phyloP scores from a whole-genome alignment of 1,139 yeast species.

The Wickerhamomyces sp. region DNA sequence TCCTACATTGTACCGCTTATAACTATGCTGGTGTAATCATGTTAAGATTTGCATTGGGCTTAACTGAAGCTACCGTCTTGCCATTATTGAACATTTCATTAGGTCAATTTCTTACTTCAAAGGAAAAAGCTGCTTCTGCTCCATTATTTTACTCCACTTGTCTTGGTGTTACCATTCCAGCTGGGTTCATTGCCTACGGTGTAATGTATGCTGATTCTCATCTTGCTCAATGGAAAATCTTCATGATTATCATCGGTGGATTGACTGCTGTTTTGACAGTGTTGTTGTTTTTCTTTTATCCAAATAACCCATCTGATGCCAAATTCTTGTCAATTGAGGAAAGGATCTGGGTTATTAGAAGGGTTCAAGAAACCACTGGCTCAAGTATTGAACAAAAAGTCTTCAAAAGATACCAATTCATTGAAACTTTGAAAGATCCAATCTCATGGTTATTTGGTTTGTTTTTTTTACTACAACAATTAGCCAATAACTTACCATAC shows the following conservation, averaged over 20 bases:
- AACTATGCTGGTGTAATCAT: constrained; percentile 38
- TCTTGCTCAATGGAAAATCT: constrained; percentile 35
- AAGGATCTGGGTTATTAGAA: constrained; percentile 40
- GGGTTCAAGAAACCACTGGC: constrained; percentile 37
- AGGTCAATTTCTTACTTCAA: constrained; percentile 39
- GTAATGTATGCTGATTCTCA: constrained; percentile 28
- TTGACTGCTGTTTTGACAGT: constrained; percentile 32
- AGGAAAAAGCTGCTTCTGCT: constrained; percentile 37
- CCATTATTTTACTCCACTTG: constrained; percentile 44
- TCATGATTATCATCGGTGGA: constrained; percentile 40
- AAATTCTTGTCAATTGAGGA: constrained; percentile 35
- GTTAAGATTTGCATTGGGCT: constrained; percentile 41
- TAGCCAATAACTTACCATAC: constrained; percentile 44
- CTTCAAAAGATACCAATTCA: constrained; percentile 38
- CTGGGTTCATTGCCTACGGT: constrained; percentile 43
- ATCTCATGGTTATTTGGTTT: constrained; percentile 40
- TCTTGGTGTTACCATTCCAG: constrained; percentile 38
- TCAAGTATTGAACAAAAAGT: constrained; percentile 40
- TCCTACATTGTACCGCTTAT: constrained; percentile 35
- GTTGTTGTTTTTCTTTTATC: constrained; percentile 32
- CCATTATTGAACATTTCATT: constrained; percentile 37
- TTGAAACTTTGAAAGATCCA: constrained; percentile 43
- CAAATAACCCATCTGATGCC: constrained; percentile 40
- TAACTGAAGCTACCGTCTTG: constrained; percentile 38
- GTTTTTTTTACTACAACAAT: constrained; percentile 36